Conservation (phyloP, 1,284 basidiomycete species). For the Pascua guehoae region DNA sequence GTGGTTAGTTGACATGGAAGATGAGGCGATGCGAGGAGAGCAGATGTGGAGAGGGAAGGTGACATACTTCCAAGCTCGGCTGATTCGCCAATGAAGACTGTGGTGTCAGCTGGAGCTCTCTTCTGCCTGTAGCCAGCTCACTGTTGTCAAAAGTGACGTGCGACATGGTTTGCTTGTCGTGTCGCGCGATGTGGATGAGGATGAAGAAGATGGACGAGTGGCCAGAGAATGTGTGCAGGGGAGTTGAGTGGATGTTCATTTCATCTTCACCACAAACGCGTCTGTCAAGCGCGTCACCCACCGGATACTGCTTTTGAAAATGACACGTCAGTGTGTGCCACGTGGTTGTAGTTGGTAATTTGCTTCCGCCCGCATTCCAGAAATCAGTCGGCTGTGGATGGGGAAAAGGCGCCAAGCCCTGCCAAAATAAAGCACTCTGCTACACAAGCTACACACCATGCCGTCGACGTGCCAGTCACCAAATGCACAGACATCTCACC, state of each 20-base stretch:
- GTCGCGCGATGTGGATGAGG: background rate
- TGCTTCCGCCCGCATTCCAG: too few relatives aligned
- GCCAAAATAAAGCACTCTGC: too few relatives aligned
- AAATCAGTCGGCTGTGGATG: too few relatives aligned
- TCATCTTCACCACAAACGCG: background rate
- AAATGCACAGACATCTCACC: too few relatives aligned
- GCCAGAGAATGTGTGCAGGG: background rate
- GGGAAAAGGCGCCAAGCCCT: too few relatives aligned
- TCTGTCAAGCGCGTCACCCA: background rate
- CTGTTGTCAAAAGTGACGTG: constrained; percentile 45
- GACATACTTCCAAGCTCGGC: constrained; percentile 74
- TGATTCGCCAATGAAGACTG: constrained; percentile 69
- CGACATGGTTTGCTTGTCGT: constrained; percentile 26
- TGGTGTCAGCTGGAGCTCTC: background rate
- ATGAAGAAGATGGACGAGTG: background rate
- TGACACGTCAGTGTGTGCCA: too few relatives aligned
- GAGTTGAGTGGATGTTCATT: background rate
- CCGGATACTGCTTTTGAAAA: too few relatives aligned
- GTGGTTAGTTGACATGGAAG: background rate
- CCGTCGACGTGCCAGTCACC: too few relatives aligned
- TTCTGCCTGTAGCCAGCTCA: constrained; percentile 5
- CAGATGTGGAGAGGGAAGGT: background rate
- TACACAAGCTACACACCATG: too few relatives aligned
- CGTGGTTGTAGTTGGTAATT: too few relatives aligned
- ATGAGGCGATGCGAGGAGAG: background rate